Conservation (phyloP, 371 early-diverging fungal species). For the Dentiscutata heterogama region DNA sequence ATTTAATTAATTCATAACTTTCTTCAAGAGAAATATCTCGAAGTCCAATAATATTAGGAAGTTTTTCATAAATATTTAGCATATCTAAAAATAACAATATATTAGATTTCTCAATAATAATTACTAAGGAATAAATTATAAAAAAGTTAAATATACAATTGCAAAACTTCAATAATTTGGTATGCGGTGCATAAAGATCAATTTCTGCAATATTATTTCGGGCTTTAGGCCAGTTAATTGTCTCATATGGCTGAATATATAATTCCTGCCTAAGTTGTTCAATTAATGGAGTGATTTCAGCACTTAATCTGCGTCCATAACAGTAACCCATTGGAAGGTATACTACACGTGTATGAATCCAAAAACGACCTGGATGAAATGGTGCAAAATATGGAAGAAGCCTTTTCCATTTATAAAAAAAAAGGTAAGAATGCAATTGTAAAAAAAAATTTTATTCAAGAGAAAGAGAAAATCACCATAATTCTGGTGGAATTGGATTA, state of each 20-base stretch:
- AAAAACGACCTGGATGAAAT: slow-evolving; percentile 91
- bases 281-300: slow-evolving; percentile 75
- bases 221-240: slow-evolving; percentile 84
- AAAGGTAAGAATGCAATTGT: too few relatives aligned
- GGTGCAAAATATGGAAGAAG: slow-evolving; percentile 88
- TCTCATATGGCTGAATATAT: slow-evolving; percentile 84
- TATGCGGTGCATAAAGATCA: slow-evolving; percentile 91
- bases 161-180: slow-evolving; percentile 76
- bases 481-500: slow-evolving; percentile 96
- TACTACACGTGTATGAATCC: slow-evolving; percentile 92
- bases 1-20: slow-evolving; percentile 81
- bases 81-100: slow-evolving; percentile 51
- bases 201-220: slow-evolving; percentile 84
- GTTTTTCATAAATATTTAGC: slow-evolving; percentile 73
- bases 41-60: slow-evolving; percentile 59
- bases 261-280: slow-evolving; percentile 84
- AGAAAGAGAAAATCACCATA: slow-evolving; percentile 67
- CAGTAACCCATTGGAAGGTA: slow-evolving; percentile 96
- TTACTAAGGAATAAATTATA: slow-evolving; percentile 3
- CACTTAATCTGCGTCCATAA: slow-evolving; percentile 77
- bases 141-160: slow-evolving; percentile 64
- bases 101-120: neutral
- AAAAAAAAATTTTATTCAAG: neutral
- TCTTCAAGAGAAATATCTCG: slow-evolving; percentile 80
- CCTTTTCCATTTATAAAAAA: slow-evolving; percentile 52